Evolutionary conservation across 1,139 yeast genomes (phyloP), one percentile per base, ranked within the genome.

Genomic region (Blastobotrys indianensis): DNA sequence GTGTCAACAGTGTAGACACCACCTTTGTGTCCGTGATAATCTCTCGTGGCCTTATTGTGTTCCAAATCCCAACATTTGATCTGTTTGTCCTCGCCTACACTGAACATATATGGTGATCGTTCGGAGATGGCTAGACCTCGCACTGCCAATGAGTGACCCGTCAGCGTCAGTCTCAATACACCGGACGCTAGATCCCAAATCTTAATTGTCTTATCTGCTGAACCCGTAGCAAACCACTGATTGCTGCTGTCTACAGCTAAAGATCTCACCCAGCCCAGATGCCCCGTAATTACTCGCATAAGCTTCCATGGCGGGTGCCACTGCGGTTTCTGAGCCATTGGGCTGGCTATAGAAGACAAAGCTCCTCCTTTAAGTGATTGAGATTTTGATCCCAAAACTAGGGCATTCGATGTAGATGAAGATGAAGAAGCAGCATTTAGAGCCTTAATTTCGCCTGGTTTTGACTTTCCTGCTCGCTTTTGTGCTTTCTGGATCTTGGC

Each of bases 11-110:
- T 73, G 60, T 86, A 88, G 1, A 94, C 86, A 2, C 96, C 95
- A 16, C 95, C 86, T 28, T 87, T 73, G 66, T 92, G 98, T 3
- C 98, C 99, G 64, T 90, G 94, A 62, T 86, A 94, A 57, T 88
- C 87, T 47, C 97, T 71, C 12, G 88, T 78, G 1, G 86, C 81
- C 56, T 79, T 78, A 55, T 92, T 86, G 57, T 82, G 77, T 63
- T 92, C 97, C 57, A 94, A 70, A 67, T 94, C 98, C 97, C 97
- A 94, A 65, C 97, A 90, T 59, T 88, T 79, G n/a, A 88, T 87
- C 34, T 88, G 76, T 62, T 90, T 90, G 65, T 94, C 99, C 61
- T 92, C 97, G 33, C 96, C 85, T 25, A 94, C 94, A 9, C 94
- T 80, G 61, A 88, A 94, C 67, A 94, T 69, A 63, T 92, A 92